phyloP scores from a whole-genome alignment of 148 eudicot species.

The Vaccinium darrowii region DNA sequence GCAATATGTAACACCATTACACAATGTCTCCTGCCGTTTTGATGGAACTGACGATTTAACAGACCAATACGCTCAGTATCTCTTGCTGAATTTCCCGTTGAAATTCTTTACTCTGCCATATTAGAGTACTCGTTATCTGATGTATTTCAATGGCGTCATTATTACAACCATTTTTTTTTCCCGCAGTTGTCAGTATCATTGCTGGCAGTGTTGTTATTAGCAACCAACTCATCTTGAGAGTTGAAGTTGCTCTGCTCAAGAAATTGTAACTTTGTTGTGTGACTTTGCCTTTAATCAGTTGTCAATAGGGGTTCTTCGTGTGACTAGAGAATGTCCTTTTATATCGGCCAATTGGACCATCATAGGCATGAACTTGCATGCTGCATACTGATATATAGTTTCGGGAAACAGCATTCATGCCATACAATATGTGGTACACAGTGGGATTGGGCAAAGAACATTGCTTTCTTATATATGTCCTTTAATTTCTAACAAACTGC shows the following conservation, averaged over 20 bases:
- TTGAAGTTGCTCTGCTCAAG: constrained; percentile 3
- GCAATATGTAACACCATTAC: not conserved
- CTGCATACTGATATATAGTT: not conserved
- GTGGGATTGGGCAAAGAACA: not conserved
- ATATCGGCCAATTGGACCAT: not conserved
- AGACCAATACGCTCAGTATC: not conserved
- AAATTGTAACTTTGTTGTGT: not conserved
- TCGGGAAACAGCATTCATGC: not conserved
- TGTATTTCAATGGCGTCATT: not conserved
- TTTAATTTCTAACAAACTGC: not conserved
- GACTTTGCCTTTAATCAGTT: no score
- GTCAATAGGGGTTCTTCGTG: no score
- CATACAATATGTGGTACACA: not conserved
- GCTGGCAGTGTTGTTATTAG: not conserved
- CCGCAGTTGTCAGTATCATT: not conserved
- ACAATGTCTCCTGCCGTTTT: not conserved
- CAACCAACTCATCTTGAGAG: not conserved
- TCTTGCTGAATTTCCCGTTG: not conserved
- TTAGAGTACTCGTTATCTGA: not conserved
- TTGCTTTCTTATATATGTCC: not conserved
- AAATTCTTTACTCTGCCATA: not conserved
- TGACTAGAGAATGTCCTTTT: no score
- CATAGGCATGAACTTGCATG: not conserved
- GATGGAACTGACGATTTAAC: not conserved
- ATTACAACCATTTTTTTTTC: not conserved